Percentiles rank a stretch among this genome's conserved stretches.
Evolutionary conservation across 768 basidiomycete genomes (phyloP).

Genomic region (Nevesoporus exiguus): DNA sequence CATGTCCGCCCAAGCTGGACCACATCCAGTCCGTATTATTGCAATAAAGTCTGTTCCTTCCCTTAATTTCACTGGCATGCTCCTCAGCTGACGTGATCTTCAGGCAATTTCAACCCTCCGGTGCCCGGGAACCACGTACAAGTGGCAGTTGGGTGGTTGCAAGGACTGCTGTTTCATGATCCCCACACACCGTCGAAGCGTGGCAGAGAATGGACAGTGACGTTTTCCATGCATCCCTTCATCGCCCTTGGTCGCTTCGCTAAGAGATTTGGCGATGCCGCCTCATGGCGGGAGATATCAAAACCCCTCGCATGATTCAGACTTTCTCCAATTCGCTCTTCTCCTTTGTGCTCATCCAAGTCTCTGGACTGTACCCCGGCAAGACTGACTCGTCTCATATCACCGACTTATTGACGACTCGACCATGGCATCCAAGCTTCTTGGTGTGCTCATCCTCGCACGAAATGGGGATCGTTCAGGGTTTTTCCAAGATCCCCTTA

Average conservation of each 20-base stretch:
- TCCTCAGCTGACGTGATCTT: slow-evolving; percentile 24
- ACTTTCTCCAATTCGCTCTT: slow-evolving; percentile 10
- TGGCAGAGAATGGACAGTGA: slow-evolving; percentile 28
- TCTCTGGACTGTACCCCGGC: background rate
- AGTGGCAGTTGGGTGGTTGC: slow-evolving; percentile 18
- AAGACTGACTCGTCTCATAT: background rate
- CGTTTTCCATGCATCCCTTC: slow-evolving; percentile 20
- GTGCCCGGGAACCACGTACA: slow-evolving; percentile 26
- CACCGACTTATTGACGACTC: slow-evolving; percentile 14
- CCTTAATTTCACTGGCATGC: slow-evolving; percentile 23
- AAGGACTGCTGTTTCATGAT: slow-evolving; percentile 14
- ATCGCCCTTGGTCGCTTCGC: slow-evolving; percentile 30
- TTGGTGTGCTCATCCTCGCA: slow-evolving; percentile 73
- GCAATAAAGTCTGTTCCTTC: slow-evolving; percentile 18
- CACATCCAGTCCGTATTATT: slow-evolving; percentile 12
- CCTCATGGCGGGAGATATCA: slow-evolving; percentile 29
- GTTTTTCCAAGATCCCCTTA: slow-evolving; percentile 69
- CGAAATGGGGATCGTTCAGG: slow-evolving; percentile 72
- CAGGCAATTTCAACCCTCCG: slow-evolving; percentile 20
- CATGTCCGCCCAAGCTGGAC: slow-evolving; percentile 24
- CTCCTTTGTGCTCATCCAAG: slow-evolving; percentile 1
- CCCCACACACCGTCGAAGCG: slow-evolving; percentile 26
- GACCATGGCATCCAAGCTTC: slow-evolving; percentile 38
- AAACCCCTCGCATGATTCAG: slow-evolving; percentile 21
- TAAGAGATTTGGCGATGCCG: slow-evolving; percentile 28